phyloP scores from a whole-genome alignment of 2,329 filamentous ascomycete species.

The Sporothrix brunneoviolacea region DNA sequence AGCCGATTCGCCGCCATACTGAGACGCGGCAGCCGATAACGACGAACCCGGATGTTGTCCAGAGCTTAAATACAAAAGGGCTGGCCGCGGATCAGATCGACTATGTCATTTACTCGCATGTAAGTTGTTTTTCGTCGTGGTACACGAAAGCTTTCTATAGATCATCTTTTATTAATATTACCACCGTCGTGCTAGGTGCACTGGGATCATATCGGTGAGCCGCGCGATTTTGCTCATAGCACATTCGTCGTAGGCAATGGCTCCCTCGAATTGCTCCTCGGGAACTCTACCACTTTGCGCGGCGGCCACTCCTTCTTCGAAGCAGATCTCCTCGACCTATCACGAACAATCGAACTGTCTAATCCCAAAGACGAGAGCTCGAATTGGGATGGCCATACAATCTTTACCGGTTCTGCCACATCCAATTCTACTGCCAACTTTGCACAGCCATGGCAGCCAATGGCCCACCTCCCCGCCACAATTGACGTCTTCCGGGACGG shows the following conservation, averaged over 20 bases:
- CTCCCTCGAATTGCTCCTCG: not conserved
- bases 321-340: not conserved
- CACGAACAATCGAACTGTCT: not conserved
- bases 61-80: not conserved
- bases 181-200: too few relatives aligned
- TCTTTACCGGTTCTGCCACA: not conserved
- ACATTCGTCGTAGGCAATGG: not conserved
- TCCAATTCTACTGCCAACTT: not conserved
- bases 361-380: too few relatives aligned
- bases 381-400: too few relatives aligned
- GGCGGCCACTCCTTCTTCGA: not conserved
- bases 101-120: not conserved
- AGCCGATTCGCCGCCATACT: not conserved
- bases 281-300: not conserved
- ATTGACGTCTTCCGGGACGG: not conserved
- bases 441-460: not conserved
- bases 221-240: not conserved
- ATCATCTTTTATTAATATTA: too few relatives aligned
- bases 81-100: not conserved
- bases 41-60: not conserved
- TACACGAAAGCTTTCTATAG: too few relatives aligned
- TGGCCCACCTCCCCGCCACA: not conserved
- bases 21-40: not conserved
- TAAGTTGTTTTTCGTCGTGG: too few relatives aligned
- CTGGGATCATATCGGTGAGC: not conserved